Conservation (phyloP, 345 rosid genomes). For the Pugionium cornutum region DNA sequence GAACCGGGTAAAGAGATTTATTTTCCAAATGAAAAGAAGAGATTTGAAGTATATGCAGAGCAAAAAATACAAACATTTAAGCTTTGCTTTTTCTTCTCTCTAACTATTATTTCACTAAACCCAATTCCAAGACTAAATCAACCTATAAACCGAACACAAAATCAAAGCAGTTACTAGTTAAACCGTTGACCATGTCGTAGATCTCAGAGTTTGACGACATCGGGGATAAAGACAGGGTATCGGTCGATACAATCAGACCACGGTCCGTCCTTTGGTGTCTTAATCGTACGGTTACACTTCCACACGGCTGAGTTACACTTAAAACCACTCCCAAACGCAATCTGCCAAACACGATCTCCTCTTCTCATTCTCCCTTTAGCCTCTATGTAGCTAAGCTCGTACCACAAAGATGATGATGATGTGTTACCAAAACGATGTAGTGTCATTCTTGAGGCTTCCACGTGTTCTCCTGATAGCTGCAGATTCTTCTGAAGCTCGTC, state of each 20-base stretch:
- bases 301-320: slow-evolving; percentile 92
- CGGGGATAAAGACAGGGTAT: slow-evolving; percentile 73
- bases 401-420: slow-evolving; percentile 88
- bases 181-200: background rate
- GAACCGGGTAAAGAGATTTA: too few relatives aligned
- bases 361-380: slow-evolving; percentile 71
- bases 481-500: slow-evolving; percentile 79
- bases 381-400: slow-evolving; percentile 69
- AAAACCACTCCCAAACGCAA: slow-evolving; percentile 56
- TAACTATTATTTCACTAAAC: slow-evolving; percentile 17
- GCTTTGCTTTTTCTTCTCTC: slow-evolving; percentile 31
- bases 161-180: slow-evolving; percentile 13
- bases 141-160: background rate
- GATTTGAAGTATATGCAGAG: slow-evolving; percentile 34
- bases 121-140: background rate
- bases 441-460: slow-evolving; percentile 87
- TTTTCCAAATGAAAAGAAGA: slow-evolving; percentile 23
- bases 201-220: slow-evolving; percentile 60
- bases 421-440: slow-evolving; percentile 85
- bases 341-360: slow-evolving; percentile 81
- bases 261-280: slow-evolving; percentile 40
- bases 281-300: slow-evolving; percentile 75
- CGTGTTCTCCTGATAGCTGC: slow-evolving; percentile 63
- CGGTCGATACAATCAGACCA: too few relatives aligned
- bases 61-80: slow-evolving; percentile 36